phyloP scores from a whole-genome alignment of 192 early-diverging fungal species.

The Chytriomyces sp. region DNA sequence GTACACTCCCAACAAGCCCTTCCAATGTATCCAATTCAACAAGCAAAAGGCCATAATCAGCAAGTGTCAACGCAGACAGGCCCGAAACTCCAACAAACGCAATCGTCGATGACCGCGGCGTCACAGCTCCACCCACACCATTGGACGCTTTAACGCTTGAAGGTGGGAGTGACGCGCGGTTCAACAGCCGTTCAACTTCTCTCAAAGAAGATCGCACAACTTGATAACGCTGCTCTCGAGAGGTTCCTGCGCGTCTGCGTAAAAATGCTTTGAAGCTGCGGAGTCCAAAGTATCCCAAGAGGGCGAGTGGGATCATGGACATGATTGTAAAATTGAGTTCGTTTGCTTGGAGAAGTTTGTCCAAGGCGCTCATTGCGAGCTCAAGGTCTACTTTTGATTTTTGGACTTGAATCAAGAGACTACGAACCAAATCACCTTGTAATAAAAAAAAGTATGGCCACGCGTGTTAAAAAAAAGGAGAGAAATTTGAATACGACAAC shows the following conservation, averaged over 20 bases:
- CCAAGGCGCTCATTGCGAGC: conserved; percentile 87
- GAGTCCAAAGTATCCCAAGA: conserved; percentile 59
- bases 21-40: conserved; percentile 69
- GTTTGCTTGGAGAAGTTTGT: conserved; percentile 91
- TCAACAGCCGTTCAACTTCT: conserved; percentile 65
- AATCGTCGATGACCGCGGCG: no score
- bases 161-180: conserved; percentile 29
- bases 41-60: conserved; percentile 68
- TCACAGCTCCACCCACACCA: not conserved
- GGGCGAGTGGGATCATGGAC: conserved; percentile 74
- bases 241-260: conserved; percentile 49
- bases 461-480: conserved; percentile 46
- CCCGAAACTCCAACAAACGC: not conserved
- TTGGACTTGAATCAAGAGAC: conserved; percentile 70
- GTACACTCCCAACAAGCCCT: conserved; percentile 50
- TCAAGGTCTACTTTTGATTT: conserved; percentile 95
- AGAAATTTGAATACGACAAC: not conserved
- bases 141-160: conserved; percentile 15
- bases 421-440: conserved; percentile 49
- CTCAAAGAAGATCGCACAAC: conserved; percentile 57
- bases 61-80: conserved; percentile 29
- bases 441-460: not conserved
- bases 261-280: conserved; percentile 44
- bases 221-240: conserved; percentile 46
- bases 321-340: conserved; percentile 95